Conservation (phyloP, 371 early-diverging fungal genomes). For the Mucor piriformis region DNA sequence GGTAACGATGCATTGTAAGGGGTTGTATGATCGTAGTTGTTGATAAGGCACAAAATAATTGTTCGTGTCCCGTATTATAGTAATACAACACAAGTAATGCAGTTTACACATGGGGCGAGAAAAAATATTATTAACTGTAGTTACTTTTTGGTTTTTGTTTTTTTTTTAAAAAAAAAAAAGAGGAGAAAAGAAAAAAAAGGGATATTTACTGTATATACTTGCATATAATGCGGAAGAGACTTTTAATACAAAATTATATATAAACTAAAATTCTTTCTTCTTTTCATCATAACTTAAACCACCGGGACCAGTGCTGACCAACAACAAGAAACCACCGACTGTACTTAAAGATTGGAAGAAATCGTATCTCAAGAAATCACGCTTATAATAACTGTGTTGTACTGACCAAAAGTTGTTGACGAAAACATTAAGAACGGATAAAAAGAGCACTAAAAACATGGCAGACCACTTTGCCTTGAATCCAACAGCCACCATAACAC, state of each 20-base stretch:
- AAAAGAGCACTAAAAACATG: slow-evolving; percentile 86
- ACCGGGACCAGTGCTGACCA: slow-evolving; percentile 93
- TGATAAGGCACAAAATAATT: no score
- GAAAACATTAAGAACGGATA: slow-evolving; percentile 86
- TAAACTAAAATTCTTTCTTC: slow-evolving; percentile 86
- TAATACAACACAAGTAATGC: no score
- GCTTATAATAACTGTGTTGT: slow-evolving; percentile 74
- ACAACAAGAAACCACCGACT: slow-evolving; percentile 92
- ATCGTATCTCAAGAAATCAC: slow-evolving; percentile 96
- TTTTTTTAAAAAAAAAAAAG: no score
- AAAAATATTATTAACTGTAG: no score
- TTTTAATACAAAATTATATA: neutral
- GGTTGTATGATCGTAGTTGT: no score
- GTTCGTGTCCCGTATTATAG: no score
- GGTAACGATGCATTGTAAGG: no score
- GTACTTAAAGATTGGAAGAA: slow-evolving; percentile 97
- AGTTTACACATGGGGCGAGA: no score
- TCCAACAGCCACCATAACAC: slow-evolving; percentile 94
- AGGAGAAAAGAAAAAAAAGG: no score
- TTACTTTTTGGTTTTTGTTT: no score
- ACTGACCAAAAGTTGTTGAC: slow-evolving; percentile 98
- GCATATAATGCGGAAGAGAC: neutral
- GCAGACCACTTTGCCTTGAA: slow-evolving; percentile 97
- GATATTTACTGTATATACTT: no score
- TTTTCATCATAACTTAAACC: slow-evolving; percentile 93